Evolutionary conservation across 2,329 filamentous ascomycete genomes (phyloP), one percentile per base, ranked within the genome.

Genomic region (Exserohilum turcica): DNA sequence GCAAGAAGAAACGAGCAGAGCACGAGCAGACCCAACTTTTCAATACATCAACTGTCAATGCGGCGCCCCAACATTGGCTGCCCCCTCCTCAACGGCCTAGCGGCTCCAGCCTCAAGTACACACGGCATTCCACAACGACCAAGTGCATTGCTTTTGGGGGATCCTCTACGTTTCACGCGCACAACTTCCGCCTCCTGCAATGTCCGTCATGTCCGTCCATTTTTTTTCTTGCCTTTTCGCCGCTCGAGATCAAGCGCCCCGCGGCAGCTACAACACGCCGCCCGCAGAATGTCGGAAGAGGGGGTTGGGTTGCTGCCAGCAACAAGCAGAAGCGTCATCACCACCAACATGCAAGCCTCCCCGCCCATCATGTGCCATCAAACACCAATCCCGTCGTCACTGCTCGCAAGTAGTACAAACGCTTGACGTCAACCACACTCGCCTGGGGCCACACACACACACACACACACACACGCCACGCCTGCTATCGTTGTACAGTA

Each of bases 101-200:
- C n/a, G 9, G 7, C 21, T 24, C n/a, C n/a, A n/a, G n/a, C n/a
- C 21, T 24, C 21, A 4, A 24, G 7, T 24, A 24, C 21, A 24
- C 21, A 24, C 21, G 21, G 4, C 21, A 7, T 24, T 5, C 21
- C 21, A 24, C 21, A 24, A 7, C 21, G 21, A 24, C 21, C 9
- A 16, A 13, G 16, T 16, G 33, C 33, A 35, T 52, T 52, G 31
- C 43, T 48, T 43, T 42, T 52, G n/a, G 5, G 5, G 15, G 16
- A 36, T 48, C 31, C 36, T 42, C n/a, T 36, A 27, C 9, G 43
- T 48, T 52, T 52, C 43, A 48, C 35, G 36, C 24, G 21, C 36
- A 15, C 15, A 13, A 33, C 7, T 10, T 46, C 15, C 13, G 13
- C 28, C 31, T 37, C n/a, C 32, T 28, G 33, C 16, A 37, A 43